Conservation (phyloP, 2,329 filamentous ascomycete species). For the Trichoderma sp. region DNA sequence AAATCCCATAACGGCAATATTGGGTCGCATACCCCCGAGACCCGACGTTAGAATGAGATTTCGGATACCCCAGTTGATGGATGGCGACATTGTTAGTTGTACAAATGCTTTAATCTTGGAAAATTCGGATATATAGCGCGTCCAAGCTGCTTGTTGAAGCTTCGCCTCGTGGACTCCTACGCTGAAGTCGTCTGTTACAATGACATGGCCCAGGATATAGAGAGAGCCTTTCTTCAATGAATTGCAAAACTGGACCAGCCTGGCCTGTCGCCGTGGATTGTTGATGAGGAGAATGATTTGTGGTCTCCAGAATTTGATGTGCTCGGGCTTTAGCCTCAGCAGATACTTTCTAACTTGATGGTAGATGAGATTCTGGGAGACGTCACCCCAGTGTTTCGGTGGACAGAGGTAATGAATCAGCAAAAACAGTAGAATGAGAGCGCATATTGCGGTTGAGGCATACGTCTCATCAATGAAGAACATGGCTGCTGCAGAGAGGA, state of each 20-base stretch:
- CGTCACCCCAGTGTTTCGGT: slow-evolving; percentile 86
- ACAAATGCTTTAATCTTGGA: slow-evolving; percentile 87
- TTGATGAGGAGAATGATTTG: slow-evolving; percentile 84
- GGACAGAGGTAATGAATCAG: slow-evolving; percentile 82
- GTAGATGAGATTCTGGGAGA: slow-evolving; percentile 85
- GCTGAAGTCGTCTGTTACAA: slow-evolving; percentile 79
- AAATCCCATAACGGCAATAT: slow-evolving; percentile 78
- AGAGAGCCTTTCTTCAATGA: slow-evolving; percentile 83
- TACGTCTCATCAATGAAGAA: slow-evolving; percentile 85
- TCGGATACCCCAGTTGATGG: slow-evolving; percentile 78
- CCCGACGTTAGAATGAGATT: slow-evolving; percentile 81
- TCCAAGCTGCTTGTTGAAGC: slow-evolving; percentile 77
- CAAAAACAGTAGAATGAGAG: slow-evolving; percentile 74
- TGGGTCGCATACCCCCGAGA: slow-evolving; percentile 82
- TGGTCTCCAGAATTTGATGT: slow-evolving; percentile 91
- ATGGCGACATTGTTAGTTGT: slow-evolving; percentile 78
- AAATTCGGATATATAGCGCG: slow-evolving; percentile 77
- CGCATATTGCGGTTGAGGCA: slow-evolving; percentile 68
- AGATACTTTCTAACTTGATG: slow-evolving; percentile 83
- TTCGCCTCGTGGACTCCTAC: slow-evolving; percentile 76
- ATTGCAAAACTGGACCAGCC: slow-evolving; percentile 87
- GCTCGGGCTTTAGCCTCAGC: slow-evolving; percentile 76
- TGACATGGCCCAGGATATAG: slow-evolving; percentile 83
- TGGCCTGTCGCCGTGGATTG: slow-evolving; percentile 74
- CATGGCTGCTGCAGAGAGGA: slow-evolving; percentile 79